A percentile compares a stretch with the other conserved stretches of the same genome.
These are phyloP conservation scores for Phytophthora pini DNA, from an alignment of 352 stramenopile genomes.

Conservation along the genomic window DNA sequence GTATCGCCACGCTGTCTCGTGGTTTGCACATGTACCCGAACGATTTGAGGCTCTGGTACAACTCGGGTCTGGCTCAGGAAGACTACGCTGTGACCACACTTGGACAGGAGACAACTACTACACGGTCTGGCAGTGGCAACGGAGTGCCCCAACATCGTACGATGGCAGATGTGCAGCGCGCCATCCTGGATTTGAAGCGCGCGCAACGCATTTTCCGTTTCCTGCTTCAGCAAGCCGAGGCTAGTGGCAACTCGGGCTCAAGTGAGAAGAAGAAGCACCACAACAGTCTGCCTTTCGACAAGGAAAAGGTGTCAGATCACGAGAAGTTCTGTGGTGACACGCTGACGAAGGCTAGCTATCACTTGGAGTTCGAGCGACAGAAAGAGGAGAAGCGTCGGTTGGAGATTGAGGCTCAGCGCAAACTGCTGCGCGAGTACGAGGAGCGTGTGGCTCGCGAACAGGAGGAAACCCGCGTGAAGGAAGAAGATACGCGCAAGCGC, in stretches of 20 bases:
- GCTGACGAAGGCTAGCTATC: conserved; percentile 86
- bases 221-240: conserved; percentile 74
- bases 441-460: conserved; percentile 76
- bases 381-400: conserved; percentile 85
- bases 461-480: conserved; percentile 49
- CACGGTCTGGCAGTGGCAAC: conserved; percentile 44
- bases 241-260: conserved; percentile 19
- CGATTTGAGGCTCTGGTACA: conserved; percentile 88
- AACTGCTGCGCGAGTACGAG: conserved; percentile 84
- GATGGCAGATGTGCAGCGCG: conserved; percentile 89
- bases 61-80: conserved; percentile 86
- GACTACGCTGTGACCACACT: conserved; percentile 88
- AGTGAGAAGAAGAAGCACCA: conserved; percentile 69
- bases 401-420: conserved; percentile 84
- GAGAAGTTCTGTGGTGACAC: conserved; percentile 90
- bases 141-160: conserved; percentile 66
- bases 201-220: conserved; percentile 87
- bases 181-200: conserved; percentile 85
- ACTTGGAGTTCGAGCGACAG: conserved; percentile 91
- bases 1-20: conserved; percentile 82
- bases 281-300: conserved; percentile 74
- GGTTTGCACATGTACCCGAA: conserved; percentile 82
- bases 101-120: conserved; percentile 65
- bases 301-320: conserved; percentile 89
- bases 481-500: conserved; percentile 69